A percentile compares a stretch with the other conserved stretches of the same genome.
phyloP scores from a whole-genome alignment of 139 green algal species.

The Coelastrella sp. region DNA sequence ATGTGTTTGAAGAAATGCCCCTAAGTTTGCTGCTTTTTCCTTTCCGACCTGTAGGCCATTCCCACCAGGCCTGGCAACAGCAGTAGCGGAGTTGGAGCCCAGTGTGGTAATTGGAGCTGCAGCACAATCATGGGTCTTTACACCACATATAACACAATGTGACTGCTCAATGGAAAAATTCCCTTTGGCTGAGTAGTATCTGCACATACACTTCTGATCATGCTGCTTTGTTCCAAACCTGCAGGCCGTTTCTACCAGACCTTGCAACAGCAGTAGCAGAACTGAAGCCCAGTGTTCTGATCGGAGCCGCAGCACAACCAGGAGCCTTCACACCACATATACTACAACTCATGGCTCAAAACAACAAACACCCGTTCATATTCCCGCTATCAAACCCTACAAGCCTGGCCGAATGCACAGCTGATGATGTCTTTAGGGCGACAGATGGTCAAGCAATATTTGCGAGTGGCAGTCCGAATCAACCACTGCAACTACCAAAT shows the following conservation, averaged over 20 bases:
- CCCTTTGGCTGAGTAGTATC: not conserved
- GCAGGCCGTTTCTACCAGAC: conserved; percentile 44
- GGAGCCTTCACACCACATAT: not conserved
- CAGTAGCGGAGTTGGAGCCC: conserved; percentile 60
- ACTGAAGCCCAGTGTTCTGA: conserved; percentile 67
- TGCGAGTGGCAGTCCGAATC: conserved; percentile 27
- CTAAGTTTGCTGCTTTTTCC: conserved; percentile 68
- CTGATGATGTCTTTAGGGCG: conserved; percentile 61
- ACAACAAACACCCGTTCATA: conserved; percentile 68
- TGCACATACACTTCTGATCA: not conserved
- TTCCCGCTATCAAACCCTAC: conserved; percentile 95
- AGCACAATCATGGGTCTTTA: not conserved
- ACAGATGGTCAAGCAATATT: conserved; percentile 59
- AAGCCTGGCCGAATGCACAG: conserved; percentile 88
- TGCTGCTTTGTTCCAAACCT: not conserved
- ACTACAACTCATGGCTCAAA: not conserved
- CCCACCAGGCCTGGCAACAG: conserved; percentile 47
- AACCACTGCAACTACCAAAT: not conserved
- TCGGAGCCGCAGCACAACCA: conserved; percentile 57
- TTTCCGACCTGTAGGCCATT: conserved; percentile 30
- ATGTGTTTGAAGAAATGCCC: not conserved
- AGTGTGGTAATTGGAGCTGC: conserved; percentile 70
- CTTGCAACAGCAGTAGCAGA: conserved; percentile 56
- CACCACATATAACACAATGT: not conserved
- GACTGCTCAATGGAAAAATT: not conserved